phyloP scores from a whole-genome alignment of 495 filamentous ascomycete species.

The Trichocladium uniseriatum region DNA sequence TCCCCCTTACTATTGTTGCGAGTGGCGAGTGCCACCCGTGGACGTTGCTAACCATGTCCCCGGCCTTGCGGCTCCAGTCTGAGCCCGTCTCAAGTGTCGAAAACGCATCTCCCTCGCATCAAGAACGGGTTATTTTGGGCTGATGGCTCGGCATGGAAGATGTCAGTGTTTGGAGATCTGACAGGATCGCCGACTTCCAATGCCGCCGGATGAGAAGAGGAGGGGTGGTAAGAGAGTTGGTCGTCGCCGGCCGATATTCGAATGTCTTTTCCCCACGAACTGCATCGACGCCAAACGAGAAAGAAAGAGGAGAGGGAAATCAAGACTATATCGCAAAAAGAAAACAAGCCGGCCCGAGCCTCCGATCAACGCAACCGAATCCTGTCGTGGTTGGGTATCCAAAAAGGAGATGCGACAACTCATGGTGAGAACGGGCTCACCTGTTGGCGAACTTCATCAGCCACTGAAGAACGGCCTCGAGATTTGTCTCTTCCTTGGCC shows the following conservation, averaged over 20 bases:
- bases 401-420: constrained; percentile 4
- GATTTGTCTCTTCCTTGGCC: constrained; percentile 95
- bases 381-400: constrained; percentile 17
- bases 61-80: constrained; percentile 16
- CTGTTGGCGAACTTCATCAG: constrained; percentile 77
- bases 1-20: neutral
- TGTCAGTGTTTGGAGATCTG: constrained; percentile 4
- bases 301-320: too few species aligned
- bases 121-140: neutral
- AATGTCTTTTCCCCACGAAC: constrained; percentile 29
- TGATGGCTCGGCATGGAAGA: neutral
- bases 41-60: constrained; percentile 1
- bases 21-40: constrained; percentile 9
- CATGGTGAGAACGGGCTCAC: constrained; percentile 17
- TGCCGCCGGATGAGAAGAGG: constrained; percentile 21
- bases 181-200: constrained; percentile 13
- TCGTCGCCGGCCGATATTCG: constrained; percentile 38
- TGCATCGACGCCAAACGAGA: neutral
- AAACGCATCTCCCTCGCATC: neutral
- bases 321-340: neutral
- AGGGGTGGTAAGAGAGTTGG: constrained; percentile 17
- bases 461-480: constrained; percentile 96
- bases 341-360: neutral
- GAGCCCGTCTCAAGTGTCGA: constrained; percentile 2
- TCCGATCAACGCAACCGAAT: neutral